Evolutionary conservation across 1,284 basidiomycete species (phyloP).

Genomic region (Ceraceosorus guamensis): DNA sequence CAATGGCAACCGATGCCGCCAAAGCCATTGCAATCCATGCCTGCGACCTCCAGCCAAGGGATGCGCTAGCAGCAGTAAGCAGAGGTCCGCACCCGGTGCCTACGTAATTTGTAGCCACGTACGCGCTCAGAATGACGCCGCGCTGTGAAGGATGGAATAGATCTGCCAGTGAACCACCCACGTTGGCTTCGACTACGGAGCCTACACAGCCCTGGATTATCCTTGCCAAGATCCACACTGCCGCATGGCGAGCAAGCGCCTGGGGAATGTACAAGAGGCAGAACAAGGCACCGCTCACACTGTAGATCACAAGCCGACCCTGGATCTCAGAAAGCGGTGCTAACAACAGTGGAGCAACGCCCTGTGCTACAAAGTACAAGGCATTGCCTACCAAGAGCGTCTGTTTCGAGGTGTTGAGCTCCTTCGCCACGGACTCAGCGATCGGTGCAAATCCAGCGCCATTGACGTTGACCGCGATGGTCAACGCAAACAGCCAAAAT

Average conservation of each 20-base stretch:
- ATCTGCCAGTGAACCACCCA: slow-evolving; percentile 20
- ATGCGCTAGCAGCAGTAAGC: slow-evolving; percentile 4
- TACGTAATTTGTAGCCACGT: background rate
- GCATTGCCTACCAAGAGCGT: slow-evolving; percentile 6
- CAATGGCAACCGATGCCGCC: slow-evolving; percentile 8
- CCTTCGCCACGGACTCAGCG: background rate
- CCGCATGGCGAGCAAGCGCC: slow-evolving; percentile 37
- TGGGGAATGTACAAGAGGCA: slow-evolving; percentile 36
- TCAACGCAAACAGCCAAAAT: slow-evolving; percentile 21
- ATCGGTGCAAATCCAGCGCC: background rate
- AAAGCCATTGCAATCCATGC: background rate
- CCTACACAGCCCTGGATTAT: slow-evolving; percentile 45
- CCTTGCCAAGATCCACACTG: slow-evolving; percentile 41
- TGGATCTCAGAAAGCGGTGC: slow-evolving; percentile 25
- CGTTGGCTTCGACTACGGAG: slow-evolving; percentile 41
- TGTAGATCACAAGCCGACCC: slow-evolving; percentile 24
- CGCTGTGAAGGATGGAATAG: background rate
- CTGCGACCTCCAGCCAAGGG: background rate
- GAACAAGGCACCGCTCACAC: slow-evolving; percentile 18
- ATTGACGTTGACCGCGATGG: slow-evolving; percentile 22
- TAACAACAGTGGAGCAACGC: slow-evolving; percentile 25
- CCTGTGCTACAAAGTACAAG: slow-evolving; percentile 24
- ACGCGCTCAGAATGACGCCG: background rate
- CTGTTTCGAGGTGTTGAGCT: background rate
- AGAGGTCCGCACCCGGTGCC: slow-evolving; percentile 23